Evolutionary conservation across 768 basidiomycete genomes (phyloP).

Genomic region (Boletus fagicola): DNA sequence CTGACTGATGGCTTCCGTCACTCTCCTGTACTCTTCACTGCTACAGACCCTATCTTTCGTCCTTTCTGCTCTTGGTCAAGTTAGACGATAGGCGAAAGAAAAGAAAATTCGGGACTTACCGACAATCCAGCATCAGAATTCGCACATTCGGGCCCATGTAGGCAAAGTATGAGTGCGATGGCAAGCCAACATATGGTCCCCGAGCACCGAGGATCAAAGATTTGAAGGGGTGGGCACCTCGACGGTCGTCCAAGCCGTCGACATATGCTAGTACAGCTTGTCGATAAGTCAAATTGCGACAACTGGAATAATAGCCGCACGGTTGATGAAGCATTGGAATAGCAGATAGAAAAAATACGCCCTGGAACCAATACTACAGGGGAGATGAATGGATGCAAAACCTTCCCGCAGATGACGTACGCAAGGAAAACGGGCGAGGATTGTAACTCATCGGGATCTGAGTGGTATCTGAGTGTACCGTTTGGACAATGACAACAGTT

Average conservation of each 20-base stretch:
- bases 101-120: conserved; percentile 43
- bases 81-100: conserved; percentile 1
- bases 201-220: conserved; percentile 70
- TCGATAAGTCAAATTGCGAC: background rate
- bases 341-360: conserved; percentile 92
- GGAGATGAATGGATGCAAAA: background rate
- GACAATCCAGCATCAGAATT: conserved; percentile 78
- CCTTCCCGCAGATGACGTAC: conserved; percentile 37
- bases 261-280: conserved; percentile 29
- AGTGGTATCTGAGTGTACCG: background rate
- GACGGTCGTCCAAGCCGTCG: conserved; percentile 68
- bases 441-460: conserved; percentile 83
- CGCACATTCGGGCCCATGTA: conserved; percentile 77
- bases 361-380: conserved; percentile 67
- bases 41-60: conserved; percentile 82
- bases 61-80: conserved; percentile 68
- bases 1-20: conserved; percentile 59
- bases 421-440: conserved; percentile 65
- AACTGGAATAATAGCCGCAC: conserved; percentile 38
- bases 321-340: conserved; percentile 90
- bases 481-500: background rate
- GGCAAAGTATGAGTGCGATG: conserved; percentile 78
- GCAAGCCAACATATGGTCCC: conserved; percentile 77
- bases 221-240: conserved; percentile 62
- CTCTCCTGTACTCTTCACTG: conserved; percentile 62